Conservation (phyloP, 2,329 filamentous ascomycete genomes). For the Penicillium paneum region DNA sequence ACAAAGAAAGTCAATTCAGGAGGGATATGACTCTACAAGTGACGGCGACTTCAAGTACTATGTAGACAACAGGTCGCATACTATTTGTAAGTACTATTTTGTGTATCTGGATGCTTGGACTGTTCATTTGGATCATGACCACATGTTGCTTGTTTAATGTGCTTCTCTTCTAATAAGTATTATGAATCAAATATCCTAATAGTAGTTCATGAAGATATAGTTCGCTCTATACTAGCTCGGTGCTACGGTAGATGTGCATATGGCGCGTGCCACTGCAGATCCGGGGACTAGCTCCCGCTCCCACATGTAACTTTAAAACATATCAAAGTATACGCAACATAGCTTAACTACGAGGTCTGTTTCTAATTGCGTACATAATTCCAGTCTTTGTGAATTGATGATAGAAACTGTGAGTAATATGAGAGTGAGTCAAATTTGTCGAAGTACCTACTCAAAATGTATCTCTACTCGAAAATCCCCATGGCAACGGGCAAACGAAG, state of each 20-base stretch:
- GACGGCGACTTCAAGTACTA: not conserved
- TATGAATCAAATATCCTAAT: not conserved
- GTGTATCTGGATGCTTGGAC: not conserved
- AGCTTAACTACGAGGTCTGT: not conserved
- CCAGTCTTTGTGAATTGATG: not conserved
- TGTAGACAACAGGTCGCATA: not conserved
- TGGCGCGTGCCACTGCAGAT: constrained; percentile 2
- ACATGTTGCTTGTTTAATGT: not conserved
- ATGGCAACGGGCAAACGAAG: not conserved
- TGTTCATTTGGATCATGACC: not conserved
- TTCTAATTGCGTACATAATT: not conserved
- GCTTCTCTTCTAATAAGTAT: not conserved
- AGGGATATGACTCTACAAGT: not conserved
- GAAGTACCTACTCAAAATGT: not conserved
- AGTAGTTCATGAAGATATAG: not conserved
- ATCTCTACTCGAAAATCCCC: not conserved
- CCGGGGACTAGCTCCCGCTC: not conserved
- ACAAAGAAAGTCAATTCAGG: not conserved
- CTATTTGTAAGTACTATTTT: not conserved
- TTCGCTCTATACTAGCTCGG: not conserved
- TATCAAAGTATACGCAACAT: not conserved
- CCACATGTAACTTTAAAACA: not conserved
- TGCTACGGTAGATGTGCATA: not conserved
- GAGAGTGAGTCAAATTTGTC: not conserved
- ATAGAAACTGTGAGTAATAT: not conserved